phyloP scores from a whole-genome alignment of 164 flowering plant genomes.

The Protea cynaroides region DNA sequence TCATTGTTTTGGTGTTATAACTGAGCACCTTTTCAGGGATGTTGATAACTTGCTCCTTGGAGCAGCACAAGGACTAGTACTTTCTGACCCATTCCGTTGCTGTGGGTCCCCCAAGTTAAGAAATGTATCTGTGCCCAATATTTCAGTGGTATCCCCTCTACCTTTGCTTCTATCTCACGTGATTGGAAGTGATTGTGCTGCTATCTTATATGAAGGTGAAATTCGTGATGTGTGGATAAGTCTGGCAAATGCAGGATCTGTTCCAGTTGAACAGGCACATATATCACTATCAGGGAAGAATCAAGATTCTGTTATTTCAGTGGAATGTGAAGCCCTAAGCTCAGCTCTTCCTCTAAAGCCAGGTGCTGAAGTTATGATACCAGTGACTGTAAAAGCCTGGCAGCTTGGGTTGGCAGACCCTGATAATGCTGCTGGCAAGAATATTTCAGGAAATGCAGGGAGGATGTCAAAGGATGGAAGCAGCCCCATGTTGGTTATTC shows the following conservation, averaged over 20 bases:
- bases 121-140: constrained; percentile 61
- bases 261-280: constrained; percentile 92
- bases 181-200: constrained; percentile 90
- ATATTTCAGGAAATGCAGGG: constrained; percentile 34
- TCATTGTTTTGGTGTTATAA: constrained; percentile 95
- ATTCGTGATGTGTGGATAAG: constrained; percentile 84
- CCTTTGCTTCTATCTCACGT: constrained; percentile 83
- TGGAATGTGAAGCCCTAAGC: constrained; percentile 55
- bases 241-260: constrained; percentile 94
- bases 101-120: constrained; percentile 79
- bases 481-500: constrained; percentile 78
- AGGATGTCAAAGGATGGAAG: constrained; percentile 73
- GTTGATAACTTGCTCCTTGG: constrained; percentile 92
- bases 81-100: constrained; percentile 93
- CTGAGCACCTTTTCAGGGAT: constrained; percentile 87
- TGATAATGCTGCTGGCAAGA: constrained; percentile 50
- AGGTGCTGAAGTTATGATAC: constrained; percentile 81
- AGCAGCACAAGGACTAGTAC: constrained; percentile 94
- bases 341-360: constrained; percentile 90
- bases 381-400: constrained; percentile 90
- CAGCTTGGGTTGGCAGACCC: constrained; percentile 56
- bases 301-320: constrained; percentile 81
- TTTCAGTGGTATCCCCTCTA: constrained; percentile 74
- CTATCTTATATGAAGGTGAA: constrained; percentile 92
- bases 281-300: constrained; percentile 87